Evolutionary conservation across 2,329 filamentous ascomycete species (phyloP).

Genomic region (Macroventuria anomochaeta): DNA sequence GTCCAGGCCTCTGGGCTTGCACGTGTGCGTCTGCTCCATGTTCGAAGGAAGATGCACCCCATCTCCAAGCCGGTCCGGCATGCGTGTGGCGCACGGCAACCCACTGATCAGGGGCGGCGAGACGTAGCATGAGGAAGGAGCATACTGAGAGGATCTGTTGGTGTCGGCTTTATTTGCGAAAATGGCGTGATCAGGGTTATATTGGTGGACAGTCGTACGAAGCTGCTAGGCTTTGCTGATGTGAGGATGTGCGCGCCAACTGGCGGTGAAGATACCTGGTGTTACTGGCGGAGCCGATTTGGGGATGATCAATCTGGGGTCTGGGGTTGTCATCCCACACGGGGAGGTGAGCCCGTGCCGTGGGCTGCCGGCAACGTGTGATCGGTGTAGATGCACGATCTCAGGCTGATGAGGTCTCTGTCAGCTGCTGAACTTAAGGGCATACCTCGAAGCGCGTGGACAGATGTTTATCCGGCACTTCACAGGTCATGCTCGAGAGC

Average conservation of each 20-base stretch:
- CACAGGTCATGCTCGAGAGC: background rate
- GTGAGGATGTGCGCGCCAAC: constrained; percentile 22
- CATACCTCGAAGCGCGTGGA: background rate
- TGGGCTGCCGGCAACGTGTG: constrained; percentile 23
- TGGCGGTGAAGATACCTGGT: constrained; percentile 12
- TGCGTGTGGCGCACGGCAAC: constrained; percentile 7
- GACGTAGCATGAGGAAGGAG: constrained; percentile 7
- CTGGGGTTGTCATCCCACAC: constrained; percentile 27
- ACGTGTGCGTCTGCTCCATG: constrained; percentile 24
- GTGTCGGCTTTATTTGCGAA: constrained; percentile 7
- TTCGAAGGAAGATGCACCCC: background rate
- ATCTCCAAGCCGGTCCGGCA: constrained; percentile 12
- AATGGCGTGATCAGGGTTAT: constrained; percentile 12
- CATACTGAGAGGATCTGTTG: constrained; percentile 7
- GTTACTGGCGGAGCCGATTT: constrained; percentile 14
- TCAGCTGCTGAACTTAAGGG: constrained; percentile 15
- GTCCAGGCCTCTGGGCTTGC: constrained; percentile 21
- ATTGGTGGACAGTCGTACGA: constrained; percentile 12
- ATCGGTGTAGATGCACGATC: constrained; percentile 29
- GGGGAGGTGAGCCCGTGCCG: constrained; percentile 18
- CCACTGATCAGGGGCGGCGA: constrained; percentile 3
- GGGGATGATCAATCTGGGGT: constrained; percentile 26
- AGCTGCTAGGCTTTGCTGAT: constrained; percentile 22
- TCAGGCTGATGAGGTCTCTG: constrained; percentile 19
- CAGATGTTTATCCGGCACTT: constrained; percentile 15